phyloP scores from a whole-genome alignment of 495 filamentous ascomycete genomes.

The Aspergillus sparsus region DNA sequence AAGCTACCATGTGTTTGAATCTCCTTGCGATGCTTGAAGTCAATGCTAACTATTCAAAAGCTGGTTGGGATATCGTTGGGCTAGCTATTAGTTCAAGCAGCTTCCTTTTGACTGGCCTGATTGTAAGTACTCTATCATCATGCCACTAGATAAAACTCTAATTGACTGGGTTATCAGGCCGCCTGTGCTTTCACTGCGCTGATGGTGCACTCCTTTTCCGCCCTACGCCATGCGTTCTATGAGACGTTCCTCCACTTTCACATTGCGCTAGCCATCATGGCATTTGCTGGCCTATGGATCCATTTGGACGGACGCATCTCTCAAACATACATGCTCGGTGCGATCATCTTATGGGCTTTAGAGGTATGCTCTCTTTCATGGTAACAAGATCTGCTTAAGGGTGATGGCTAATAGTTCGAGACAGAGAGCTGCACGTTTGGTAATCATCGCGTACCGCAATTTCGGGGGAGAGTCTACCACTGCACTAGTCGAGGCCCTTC shows the following conservation, averaged over 20 bases:
- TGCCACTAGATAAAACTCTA: neutral
- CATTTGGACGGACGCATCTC: conserved; percentile 70
- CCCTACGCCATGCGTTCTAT: conserved; percentile 91
- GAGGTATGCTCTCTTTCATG: conserved; percentile 48
- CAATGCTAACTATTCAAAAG: conserved; percentile 28
- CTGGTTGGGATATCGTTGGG: conserved; percentile 62
- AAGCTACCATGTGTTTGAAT: conserved; percentile 14
- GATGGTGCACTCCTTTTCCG: conserved; percentile 66
- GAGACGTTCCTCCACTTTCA: conserved; percentile 89
- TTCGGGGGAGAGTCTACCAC: conserved; percentile 62
- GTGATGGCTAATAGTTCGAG: conserved; percentile 10
- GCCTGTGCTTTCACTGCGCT: conserved; percentile 55
- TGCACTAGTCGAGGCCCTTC: conserved; percentile 72
- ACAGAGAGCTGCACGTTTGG: conserved; percentile 62
- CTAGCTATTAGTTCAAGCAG: conserved; percentile 47
- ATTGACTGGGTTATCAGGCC: conserved; percentile 33
- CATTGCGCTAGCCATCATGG: conserved; percentile 64
- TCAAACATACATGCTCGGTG: conserved; percentile 63
- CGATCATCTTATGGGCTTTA: conserved; percentile 73
- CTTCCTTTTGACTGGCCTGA: conserved; percentile 60
- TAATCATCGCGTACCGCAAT: conserved; percentile 72
- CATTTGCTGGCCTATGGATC: conserved; percentile 66
- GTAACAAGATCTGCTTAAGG: neutral
- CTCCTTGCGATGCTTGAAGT: neutral
- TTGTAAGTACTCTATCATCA: conserved; percentile 40